Evolutionary conservation across 495 filamentous ascomycete genomes (phyloP), one percentile per base, ranked within the genome.

Genomic region (Trichocladium antarcticum): DNA sequence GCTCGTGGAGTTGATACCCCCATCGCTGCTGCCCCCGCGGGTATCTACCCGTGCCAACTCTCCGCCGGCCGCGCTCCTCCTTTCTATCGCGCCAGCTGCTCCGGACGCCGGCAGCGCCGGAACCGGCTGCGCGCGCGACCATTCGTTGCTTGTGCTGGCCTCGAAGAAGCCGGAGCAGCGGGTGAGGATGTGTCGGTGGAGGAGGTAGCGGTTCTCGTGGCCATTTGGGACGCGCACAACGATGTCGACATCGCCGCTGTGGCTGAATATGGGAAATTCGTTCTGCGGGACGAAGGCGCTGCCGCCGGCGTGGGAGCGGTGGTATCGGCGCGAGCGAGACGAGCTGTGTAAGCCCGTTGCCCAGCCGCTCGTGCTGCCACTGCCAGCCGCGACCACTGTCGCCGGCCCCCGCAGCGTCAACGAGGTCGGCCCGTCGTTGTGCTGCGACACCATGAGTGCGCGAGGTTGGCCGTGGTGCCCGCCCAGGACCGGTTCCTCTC

Each of bases 111-210:
- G 55, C 36, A 56, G 47, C 20, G 64, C 70, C n/a, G 57, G 49
- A 6, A 60, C 52, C 6, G 65, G 29, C 36, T 60, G 61, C 1
- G 72, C 74, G 32, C 76, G 74, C 51, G 85, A 83, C 88, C 89
- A 95, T 64, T 89, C 84, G 53, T 85, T 81, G 53, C 81, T 87
- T 21, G 84, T 90, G 58, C 85, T 86, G 28, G 87, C 85, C 67
- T 93, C 85, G 66, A 95, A 95, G 68, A 93, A 95, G 1, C 87
- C 88, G 11, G 88, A 93, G 58, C 85, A 90, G 68, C 92, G 84
- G 31, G 84, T 78, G 55, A 95, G 66, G 21, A 89, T 93, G 56
- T 94, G 70, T 35, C 81, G 76, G 65, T 95, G 89, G 16, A 95
- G 76, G 34, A 94, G 75, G 60, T 94, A 95, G 20, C 85, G 77